Percentiles rank a stretch among this genome's conserved stretches.
These are phyloP conservation scores for Blastobotrys serpentis DNA, from an alignment of 1,139 yeast species.

Conservation along the genomic window DNA sequence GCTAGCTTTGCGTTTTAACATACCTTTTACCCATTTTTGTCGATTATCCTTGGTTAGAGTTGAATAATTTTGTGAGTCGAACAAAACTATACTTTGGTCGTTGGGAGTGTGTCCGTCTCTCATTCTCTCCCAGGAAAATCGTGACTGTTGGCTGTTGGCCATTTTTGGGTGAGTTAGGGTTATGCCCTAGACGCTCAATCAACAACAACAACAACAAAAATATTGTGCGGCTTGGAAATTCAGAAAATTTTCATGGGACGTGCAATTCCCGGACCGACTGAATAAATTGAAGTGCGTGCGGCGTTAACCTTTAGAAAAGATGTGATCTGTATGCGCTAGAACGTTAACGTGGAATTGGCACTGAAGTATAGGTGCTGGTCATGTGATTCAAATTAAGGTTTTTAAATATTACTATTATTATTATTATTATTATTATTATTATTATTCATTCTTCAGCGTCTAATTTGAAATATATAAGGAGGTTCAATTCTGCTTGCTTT, in stretches of 20 bases:
- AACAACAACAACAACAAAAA: neutral
- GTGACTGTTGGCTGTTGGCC: neutral
- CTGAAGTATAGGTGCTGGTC: too few relatives aligned
- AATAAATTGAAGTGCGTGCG: too few relatives aligned
- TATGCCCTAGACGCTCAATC: neutral
- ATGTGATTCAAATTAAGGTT: too few relatives aligned
- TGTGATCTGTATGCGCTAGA: too few relatives aligned
- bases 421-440: too few relatives aligned
- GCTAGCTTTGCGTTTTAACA: neutral
- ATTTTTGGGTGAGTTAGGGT: neutral
- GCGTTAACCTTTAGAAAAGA: neutral
- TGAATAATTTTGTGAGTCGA: conserved; percentile 6
- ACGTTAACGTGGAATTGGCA: too few relatives aligned
- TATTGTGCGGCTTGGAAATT: neutral
- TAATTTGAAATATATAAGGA: too few relatives aligned
- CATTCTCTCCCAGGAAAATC: neutral
- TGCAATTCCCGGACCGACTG: neutral
- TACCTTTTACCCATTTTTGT: conserved; percentile 14
- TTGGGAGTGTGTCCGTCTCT: too few relatives aligned
- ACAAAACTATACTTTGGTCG: too few relatives aligned
- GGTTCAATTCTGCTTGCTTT: too few relatives aligned
- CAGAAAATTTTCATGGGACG: neutral
- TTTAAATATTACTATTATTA: too few relatives aligned
- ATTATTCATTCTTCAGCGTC: too few relatives aligned
- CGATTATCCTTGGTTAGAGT: neutral